Base-by-base conservation (phyloP, 306 rosid genomes). In the Cajanus cajan region DNA sequence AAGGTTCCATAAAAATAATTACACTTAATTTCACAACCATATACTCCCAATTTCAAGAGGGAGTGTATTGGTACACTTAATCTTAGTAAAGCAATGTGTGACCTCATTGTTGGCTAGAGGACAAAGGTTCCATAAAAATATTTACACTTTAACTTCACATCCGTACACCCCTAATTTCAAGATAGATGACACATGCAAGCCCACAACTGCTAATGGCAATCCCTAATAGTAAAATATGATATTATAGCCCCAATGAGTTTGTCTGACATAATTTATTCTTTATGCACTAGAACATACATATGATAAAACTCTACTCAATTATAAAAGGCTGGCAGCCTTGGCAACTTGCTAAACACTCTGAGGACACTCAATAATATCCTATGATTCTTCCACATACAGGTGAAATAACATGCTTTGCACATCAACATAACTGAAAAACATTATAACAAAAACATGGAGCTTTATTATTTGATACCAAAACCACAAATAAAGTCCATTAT, bases 391-490 rank as follows among this genome's bases (percentile, higher is more conserved):
- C 44, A 50, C 24, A 22, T 39, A 24, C 21, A 1, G 62, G 57
- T 78, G 70, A 78, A 84, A 71, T 73, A 41, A 6, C 66, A 34
- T 52, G 1, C 58, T 51, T 78, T 74, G 50, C 37, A 36, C 31
- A 5, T 62, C 75, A 66, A 44, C 51, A 39, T 31, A 66, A 40
- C 28, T 59, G 14, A 10, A 63, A 36, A 33, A 63, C 36, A 34
- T 4, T 16, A 71, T 55, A 51, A 45, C 21, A 22, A 61, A 68
- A 40, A 4, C 1, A 8, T 25, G 59, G 0, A 16, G 69, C 61
- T 71, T 70, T 39, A 18, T 73, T 18, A 44, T 51, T 78, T 33
- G 10, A 77, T 16, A 18, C 47, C 76, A 82, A 77, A 14, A 18
- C 54, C 76, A 82, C 36, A 54, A 19, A 44, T 4, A 31, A 78